A percentile compares a stretch with the other conserved stretches of the same genome.
These are phyloP conservation scores for Neurospora sp. DNA, from an alignment of 495 filamentous ascomycete genomes.

Conservation along the genomic window DNA sequence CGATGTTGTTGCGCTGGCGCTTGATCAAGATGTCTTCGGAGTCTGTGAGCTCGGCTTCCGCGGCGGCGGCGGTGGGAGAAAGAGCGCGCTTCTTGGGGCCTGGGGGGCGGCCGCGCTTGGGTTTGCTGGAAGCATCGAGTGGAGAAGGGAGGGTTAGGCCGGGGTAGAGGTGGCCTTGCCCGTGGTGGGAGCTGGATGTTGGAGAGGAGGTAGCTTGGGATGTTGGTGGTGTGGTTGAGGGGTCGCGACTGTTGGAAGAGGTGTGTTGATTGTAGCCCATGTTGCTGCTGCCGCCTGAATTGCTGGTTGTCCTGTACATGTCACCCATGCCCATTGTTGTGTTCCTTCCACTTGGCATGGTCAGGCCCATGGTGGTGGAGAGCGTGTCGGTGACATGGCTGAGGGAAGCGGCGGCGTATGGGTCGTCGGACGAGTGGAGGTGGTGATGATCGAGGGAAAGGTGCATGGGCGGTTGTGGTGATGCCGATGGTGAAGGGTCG, in stretches of 20 bases:
- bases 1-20: constrained; percentile 58
- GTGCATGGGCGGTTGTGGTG: background rate
- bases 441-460: constrained; percentile 1
- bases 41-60: background rate
- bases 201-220: background rate
- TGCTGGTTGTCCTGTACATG: background rate
- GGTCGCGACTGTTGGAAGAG: background rate
- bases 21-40: constrained; percentile 29
- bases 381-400: background rate
- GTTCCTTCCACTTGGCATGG: background rate
- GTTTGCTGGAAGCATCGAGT: background rate
- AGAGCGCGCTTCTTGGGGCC: background rate
- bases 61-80: background rate
- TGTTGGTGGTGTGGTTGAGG: background rate
- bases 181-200: background rate
- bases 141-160: background rate
- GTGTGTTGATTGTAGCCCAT: background rate
- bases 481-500: background rate
- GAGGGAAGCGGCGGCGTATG: constrained; percentile 1
- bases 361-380: background rate
- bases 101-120: constrained; percentile 9
- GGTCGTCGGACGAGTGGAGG: background rate
- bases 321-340: background rate
- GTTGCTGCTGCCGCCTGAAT: background rate
- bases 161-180: background rate